phyloP scores from a whole-genome alignment of 2,329 filamentous ascomycete species.

The Aotearoamyces nothofagi region DNA sequence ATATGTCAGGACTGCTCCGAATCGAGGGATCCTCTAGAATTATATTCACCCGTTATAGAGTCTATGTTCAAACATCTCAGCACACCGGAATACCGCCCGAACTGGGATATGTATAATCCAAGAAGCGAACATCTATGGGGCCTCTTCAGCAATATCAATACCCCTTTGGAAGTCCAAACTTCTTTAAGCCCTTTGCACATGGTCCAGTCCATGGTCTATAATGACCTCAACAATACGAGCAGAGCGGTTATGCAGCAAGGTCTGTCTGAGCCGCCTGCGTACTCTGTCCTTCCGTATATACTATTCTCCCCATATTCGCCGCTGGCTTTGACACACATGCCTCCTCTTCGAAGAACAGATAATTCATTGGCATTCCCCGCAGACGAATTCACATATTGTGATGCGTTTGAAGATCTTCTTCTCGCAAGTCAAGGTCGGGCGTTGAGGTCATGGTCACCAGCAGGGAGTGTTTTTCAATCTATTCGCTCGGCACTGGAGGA shows the following conservation, averaged over 20 bases:
- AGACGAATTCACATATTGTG: conserved; percentile 4
- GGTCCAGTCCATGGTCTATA: background rate
- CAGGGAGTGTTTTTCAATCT: background rate
- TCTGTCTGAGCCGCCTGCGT: conserved; percentile 1
- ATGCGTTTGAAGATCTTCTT: conserved; percentile 6
- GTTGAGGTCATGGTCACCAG: background rate
- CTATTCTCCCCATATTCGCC: conserved; percentile 5
- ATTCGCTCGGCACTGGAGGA: background rate
- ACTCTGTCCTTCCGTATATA: conserved; percentile 5
- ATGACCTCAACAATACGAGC: background rate
- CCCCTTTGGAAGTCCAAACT: background rate
- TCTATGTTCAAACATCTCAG: background rate
- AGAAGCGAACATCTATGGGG: no score
- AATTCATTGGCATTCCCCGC: background rate
- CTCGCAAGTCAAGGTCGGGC: conserved; percentile 2
- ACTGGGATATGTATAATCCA: no score
- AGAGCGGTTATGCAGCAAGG: no score
- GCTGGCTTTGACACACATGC: conserved; percentile 1
- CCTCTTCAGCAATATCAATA: background rate
- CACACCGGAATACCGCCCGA: background rate
- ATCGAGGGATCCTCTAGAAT: background rate
- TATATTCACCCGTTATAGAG: background rate
- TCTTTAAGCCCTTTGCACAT: background rate
- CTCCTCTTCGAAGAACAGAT: background rate
- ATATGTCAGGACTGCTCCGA: no score